phyloP scores from a whole-genome alignment of 2,329 filamentous ascomycete genomes.

The Davidsoniella virescens region DNA sequence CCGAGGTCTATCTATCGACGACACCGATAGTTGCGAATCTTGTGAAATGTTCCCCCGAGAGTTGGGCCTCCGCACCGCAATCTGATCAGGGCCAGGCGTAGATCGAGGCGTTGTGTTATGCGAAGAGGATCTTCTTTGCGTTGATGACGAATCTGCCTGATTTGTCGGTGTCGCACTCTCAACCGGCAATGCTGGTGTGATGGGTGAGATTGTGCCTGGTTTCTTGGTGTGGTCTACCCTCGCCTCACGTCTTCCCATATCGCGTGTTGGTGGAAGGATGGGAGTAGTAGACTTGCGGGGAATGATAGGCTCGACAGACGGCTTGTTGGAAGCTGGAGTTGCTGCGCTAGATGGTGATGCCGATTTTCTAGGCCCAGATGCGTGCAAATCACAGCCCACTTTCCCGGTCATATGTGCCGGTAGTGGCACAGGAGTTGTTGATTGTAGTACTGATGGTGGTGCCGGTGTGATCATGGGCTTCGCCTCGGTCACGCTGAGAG shows the following conservation, averaged over 20 bases:
- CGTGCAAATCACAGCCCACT: neutral
- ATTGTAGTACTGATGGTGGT: slow-evolving; percentile 3
- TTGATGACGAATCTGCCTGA: slow-evolving; percentile 14
- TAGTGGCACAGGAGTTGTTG: slow-evolving; percentile 27
- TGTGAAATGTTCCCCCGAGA: slow-evolving; percentile 37
- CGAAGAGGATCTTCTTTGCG: slow-evolving; percentile 11
- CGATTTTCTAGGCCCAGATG: neutral
- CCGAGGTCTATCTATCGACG: slow-evolving; percentile 34
- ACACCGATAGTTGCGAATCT: slow-evolving; percentile 25
- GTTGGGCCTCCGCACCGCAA: slow-evolving; percentile 27
- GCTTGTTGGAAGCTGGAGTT: neutral
- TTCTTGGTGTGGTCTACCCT: slow-evolving; percentile 27
- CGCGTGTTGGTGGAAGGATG: slow-evolving; percentile 22
- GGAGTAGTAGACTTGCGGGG: slow-evolving; percentile 18
- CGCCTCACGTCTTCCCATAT: slow-evolving; percentile 28
- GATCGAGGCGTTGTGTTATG: slow-evolving; percentile 17
- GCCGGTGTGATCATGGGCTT: slow-evolving; percentile 16
- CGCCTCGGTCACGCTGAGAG: slow-evolving; percentile 12
- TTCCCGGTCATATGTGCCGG: slow-evolving; percentile 5
- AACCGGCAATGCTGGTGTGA: slow-evolving; percentile 12
- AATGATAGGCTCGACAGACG: neutral
- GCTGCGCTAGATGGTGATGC: neutral
- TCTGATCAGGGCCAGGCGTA: slow-evolving; percentile 23
- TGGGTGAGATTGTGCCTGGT: slow-evolving; percentile 17
- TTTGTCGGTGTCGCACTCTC: slow-evolving; percentile 17